Conservation (phyloP, 306 rosid species). For the Echinosophora koreensis region DNA sequence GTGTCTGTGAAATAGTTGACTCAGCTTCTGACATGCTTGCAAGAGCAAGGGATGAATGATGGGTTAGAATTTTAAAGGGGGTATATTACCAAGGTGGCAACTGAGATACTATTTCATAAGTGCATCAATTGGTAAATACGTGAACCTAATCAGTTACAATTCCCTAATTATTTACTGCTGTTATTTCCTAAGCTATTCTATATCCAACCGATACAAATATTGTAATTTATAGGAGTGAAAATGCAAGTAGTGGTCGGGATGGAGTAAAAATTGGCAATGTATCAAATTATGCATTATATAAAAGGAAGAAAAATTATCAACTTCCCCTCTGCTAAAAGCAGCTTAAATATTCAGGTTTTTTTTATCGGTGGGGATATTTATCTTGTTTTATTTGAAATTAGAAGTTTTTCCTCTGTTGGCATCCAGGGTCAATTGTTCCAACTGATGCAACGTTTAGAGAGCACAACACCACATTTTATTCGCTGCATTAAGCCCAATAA, state of each 20-base stretch:
- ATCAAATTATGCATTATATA: conserved; percentile 31
- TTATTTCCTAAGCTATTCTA: no score
- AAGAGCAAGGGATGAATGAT: no score
- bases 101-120: no score
- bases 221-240: background rate
- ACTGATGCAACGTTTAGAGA: conserved; percentile 90
- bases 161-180: no score
- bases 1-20: no score
- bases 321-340: background rate
- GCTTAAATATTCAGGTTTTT: conserved; percentile 12
- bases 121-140: no score
- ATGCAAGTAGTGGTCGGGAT: background rate
- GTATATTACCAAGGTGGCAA: no score
- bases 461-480: conserved; percentile 97
- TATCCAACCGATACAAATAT: background rate
- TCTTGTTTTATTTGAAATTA: conserved; percentile 21
- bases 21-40: no score
- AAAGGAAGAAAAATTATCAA: conserved; percentile 36
- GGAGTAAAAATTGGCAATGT: conserved; percentile 31
- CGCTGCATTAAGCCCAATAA: conserved; percentile 98
- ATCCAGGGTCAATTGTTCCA: conserved; percentile 87
- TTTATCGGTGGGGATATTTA: background rate
- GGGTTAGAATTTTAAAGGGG: no score
- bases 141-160: no score
- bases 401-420: conserved; percentile 41